Conservation (phyloP, 2,329 filamentous ascomycete genomes). For the Trichoderma lentiforme region DNA sequence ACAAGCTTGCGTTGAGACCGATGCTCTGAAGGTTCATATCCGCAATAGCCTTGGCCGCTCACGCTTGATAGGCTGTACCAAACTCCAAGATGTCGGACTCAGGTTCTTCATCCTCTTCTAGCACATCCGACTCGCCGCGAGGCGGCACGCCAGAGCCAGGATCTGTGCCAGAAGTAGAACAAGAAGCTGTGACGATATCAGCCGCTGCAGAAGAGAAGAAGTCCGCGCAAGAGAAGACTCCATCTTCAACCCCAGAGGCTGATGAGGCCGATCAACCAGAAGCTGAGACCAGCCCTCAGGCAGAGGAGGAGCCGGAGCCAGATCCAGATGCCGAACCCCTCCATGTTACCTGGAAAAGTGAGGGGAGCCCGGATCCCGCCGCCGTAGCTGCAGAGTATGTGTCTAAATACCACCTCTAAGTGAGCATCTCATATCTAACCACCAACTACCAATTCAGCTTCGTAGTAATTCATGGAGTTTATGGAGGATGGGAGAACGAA, state of each 20-base stretch:
- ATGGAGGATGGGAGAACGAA: conserved; percentile 3
- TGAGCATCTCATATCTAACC: neutral
- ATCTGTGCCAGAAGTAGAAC: neutral
- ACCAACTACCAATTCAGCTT: neutral
- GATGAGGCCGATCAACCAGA: neutral
- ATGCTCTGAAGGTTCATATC: neutral
- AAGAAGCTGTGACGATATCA: neutral
- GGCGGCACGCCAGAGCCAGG: conserved; percentile 7
- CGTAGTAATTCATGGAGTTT: conserved; percentile 14
- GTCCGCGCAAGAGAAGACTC: neutral
- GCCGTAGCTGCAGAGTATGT: conserved; percentile 12
- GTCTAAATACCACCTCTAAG: neutral
- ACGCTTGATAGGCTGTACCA: neutral
- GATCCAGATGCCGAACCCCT: conserved; percentile 16
- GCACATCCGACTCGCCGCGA: neutral
- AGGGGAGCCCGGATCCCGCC: neutral
- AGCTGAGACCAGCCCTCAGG: neutral
- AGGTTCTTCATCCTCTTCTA: conserved; percentile 14
- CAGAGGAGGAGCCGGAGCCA: neutral
- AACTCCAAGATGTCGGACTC: conserved; percentile 13
- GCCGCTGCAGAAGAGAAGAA: neutral
- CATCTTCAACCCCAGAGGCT: neutral
- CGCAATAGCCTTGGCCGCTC: neutral
- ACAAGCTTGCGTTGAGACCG: neutral
- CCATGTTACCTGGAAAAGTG: conserved; percentile 6